Evolutionary conservation across 805 yeast genomes (phyloP).

Genomic region (Candida broadrunensis): DNA sequence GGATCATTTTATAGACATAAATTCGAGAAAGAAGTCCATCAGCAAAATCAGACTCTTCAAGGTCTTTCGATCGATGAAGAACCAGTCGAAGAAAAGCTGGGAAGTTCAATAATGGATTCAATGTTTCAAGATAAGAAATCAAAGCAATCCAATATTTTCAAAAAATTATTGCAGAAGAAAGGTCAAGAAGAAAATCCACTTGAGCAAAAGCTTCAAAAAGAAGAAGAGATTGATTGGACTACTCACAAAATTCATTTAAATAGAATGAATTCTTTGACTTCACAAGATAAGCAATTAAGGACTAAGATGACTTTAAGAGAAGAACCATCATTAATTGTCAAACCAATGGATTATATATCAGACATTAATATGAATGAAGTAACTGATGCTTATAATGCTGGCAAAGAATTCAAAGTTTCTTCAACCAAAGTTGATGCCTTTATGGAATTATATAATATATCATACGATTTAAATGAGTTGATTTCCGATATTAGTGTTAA

Average conservation of each 20-base stretch:
- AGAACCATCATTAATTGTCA: slow-evolving; percentile 36
- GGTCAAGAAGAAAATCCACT: slow-evolving; percentile 26
- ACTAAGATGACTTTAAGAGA: slow-evolving; percentile 52
- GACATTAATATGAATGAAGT: slow-evolving; percentile 42
- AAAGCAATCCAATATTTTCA: slow-evolving; percentile 45
- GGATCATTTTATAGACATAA: slow-evolving; percentile 80
- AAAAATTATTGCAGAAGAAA: slow-evolving; percentile 37
- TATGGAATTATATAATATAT: slow-evolving; percentile 23
- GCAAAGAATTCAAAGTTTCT: slow-evolving; percentile 11
- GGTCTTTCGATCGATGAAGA: slow-evolving; percentile 20
- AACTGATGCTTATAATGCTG: slow-evolving; percentile 12
- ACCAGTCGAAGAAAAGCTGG: slow-evolving; percentile 3
- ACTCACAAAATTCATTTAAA: slow-evolving; percentile 55
- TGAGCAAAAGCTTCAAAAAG: slow-evolving; percentile 30
- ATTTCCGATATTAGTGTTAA: slow-evolving; percentile 41
- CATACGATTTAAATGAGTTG: slow-evolving; percentile 37
- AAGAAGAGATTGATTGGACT: slow-evolving; percentile 36
- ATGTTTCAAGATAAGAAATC: slow-evolving; percentile 41
- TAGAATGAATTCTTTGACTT: slow-evolving; percentile 67
- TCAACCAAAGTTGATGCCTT: slow-evolving; percentile 28
- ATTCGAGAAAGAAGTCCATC: slow-evolving; percentile 36
- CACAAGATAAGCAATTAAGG: slow-evolving; percentile 67
- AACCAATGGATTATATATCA: slow-evolving; percentile 41
- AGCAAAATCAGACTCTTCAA: slow-evolving; percentile 18
- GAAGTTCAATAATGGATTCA: slow-evolving; percentile 29